These are phyloP conservation scores for Hysterangium stoloniferum DNA, from an alignment of 768 basidiomycete species.

Conservation along the genomic window DNA sequence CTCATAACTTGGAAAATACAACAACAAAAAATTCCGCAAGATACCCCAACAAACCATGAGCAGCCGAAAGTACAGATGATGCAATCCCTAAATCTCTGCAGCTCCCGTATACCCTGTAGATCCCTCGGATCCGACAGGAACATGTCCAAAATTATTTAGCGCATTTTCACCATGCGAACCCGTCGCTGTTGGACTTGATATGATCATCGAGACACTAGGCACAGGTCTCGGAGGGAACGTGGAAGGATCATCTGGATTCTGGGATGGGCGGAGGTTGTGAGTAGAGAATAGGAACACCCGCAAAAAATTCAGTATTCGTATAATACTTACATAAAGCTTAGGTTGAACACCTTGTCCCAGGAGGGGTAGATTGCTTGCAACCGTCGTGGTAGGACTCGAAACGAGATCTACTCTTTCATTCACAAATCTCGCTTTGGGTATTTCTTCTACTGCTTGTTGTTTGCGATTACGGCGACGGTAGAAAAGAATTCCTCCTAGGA, in stretches of 20 bases:
- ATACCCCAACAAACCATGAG: no score
- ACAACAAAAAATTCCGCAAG: no score
- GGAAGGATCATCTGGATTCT: slow-evolving; percentile 5
- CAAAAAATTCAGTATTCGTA: neutral
- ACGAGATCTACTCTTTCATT: neutral
- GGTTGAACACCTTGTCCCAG: neutral
- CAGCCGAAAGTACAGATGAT: no score
- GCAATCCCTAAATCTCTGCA: no score
- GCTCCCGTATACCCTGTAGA: no score
- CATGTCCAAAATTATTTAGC: no score
- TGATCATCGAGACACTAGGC: neutral
- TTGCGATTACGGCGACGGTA: neutral
- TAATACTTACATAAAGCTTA: slow-evolving; percentile 3
- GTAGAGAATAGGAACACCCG: neutral
- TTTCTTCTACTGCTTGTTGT: neutral
- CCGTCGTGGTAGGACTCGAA: neutral
- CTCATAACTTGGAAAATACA: no score
- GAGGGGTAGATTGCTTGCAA: neutral
- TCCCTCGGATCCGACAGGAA: no score
- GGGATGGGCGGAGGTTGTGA: neutral
- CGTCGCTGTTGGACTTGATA: no score
- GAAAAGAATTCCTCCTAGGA: neutral
- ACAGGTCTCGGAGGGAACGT: slow-evolving; percentile 1
- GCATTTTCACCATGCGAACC: no score
- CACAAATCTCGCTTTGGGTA: neutral